These are phyloP conservation scores for Zalerion maritima DNA, from an alignment of 495 filamentous ascomycete genomes.

Conservation along the genomic window DNA sequence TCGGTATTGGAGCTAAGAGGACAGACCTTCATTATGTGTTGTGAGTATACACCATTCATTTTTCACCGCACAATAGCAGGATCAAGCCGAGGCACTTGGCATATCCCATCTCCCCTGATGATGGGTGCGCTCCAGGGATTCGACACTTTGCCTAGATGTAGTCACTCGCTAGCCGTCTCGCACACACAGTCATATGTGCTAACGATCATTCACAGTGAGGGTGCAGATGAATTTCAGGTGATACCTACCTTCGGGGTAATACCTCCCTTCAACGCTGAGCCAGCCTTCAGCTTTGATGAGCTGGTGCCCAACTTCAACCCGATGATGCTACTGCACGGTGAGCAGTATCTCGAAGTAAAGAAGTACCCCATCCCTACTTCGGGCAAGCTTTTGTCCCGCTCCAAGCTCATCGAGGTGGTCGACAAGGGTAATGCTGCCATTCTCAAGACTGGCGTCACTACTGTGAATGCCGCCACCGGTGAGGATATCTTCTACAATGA, in stretches of 20 bases:
- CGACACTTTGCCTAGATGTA: too few relatives aligned
- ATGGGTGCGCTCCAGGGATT: too few relatives aligned
- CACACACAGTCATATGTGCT: background rate
- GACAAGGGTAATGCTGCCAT: constrained; percentile 92
- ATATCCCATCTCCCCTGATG: too few relatives aligned
- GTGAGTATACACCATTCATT: constrained; percentile 11
- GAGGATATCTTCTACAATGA: constrained; percentile 97
- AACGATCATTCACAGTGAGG: constrained; percentile 41
- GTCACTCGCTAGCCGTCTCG: background rate
- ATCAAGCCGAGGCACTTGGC: too few relatives aligned
- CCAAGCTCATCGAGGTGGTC: constrained; percentile 80
- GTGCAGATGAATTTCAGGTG: constrained; percentile 77
- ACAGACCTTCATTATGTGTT: constrained; percentile 77
- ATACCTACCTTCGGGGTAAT: constrained; percentile 92
- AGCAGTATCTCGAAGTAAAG: constrained; percentile 94
- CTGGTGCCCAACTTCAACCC: constrained; percentile 89
- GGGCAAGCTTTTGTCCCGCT: constrained; percentile 64
- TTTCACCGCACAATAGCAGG: background rate
- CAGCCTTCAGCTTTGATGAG: constrained; percentile 67
- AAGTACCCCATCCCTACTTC: constrained; percentile 89
- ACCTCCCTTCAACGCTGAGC: constrained; percentile 73
- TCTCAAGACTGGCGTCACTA: constrained; percentile 63
- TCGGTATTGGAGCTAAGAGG: constrained; percentile 87
- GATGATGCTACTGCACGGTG: constrained; percentile 98
- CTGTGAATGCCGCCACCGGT: constrained; percentile 63